Conservation (phyloP, 2,329 filamentous ascomycete species). For the Trichophyton simii region DNA sequence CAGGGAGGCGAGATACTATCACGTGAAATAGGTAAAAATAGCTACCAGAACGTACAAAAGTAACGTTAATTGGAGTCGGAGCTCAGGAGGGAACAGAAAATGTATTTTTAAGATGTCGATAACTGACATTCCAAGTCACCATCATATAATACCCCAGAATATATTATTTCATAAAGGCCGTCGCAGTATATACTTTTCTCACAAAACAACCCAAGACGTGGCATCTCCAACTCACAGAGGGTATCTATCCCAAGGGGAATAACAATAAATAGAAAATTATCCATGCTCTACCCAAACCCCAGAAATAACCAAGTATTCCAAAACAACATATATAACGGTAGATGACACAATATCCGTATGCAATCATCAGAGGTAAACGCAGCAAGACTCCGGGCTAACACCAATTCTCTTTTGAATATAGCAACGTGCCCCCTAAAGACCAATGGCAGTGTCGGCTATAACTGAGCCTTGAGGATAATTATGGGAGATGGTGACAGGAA, state of each 20-base stretch:
- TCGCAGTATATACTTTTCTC: not conserved
- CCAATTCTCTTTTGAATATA: not conserved
- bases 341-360: not conserved
- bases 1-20: not conserved
- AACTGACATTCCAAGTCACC: not conserved
- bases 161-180: not conserved
- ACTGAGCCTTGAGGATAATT: not conserved
- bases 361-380: not conserved
- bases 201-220: not conserved
- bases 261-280: not conserved
- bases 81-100: too few relatives aligned
- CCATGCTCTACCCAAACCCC: constrained; percentile 1
- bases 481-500: not conserved
- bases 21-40: not conserved
- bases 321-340: not conserved
- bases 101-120: not conserved
- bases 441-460: not conserved
- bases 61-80: too few relatives aligned
- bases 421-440: not conserved
- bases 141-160: not conserved
- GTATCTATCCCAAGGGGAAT: not conserved
- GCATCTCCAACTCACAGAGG: not conserved
- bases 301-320: not conserved
- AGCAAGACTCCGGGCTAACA: not conserved
- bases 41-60: too few relatives aligned